Base-by-base conservation (phyloP, 768 basidiomycete species). In the Termitomyces sp. region DNA sequence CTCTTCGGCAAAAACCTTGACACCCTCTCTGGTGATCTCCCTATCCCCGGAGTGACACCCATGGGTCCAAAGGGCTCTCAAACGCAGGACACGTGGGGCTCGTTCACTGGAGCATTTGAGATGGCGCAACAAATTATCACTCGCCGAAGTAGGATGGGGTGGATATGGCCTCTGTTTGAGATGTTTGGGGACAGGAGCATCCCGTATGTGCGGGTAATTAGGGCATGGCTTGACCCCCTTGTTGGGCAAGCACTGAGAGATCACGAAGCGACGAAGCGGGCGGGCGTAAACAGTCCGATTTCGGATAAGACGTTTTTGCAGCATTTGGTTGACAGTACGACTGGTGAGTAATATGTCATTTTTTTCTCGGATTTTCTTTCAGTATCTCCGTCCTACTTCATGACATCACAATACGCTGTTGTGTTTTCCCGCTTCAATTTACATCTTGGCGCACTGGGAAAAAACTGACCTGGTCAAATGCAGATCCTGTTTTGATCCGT, bases 1-100 rank as follows among this genome's bases (percentile, higher is more conserved):
- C 73, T 90, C 38, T 88, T 91, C 57, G 87, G 86, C 8, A 73
- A 76, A 54, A 85, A 83, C 63, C 62, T 88, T 55, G 73, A 85
- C 56, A 86, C 86, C 0, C 70, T 89, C 17, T 80, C 79, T 10
- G 76, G 73, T 2, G 65, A 76, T 9, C 74, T 87, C 3, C 85
- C 85, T 1, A 64, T 73, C 5, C 73, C 85, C 5, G 78, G 76
- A 0, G 65, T 72, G 33, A 73, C 78, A 0, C 51, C 56, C 1
- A 73, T 80, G 68, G 78, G 82, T 0, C 78, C 78, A 3, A 84
- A 86, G 64, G 86, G 85, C 19, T 81, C 84, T 10, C 77, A 78
- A 1, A 83, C 82, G 4, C 71, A 76, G 40, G 84, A 84, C 60
- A 69, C 75, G 0, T 88, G 83, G 78, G 86, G 84, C 4, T 74